Evolutionary conservation across 1,139 yeast species (phyloP), one percentile per base, ranked within the genome.

Genomic region (Lizanozyma gosingica): DNA sequence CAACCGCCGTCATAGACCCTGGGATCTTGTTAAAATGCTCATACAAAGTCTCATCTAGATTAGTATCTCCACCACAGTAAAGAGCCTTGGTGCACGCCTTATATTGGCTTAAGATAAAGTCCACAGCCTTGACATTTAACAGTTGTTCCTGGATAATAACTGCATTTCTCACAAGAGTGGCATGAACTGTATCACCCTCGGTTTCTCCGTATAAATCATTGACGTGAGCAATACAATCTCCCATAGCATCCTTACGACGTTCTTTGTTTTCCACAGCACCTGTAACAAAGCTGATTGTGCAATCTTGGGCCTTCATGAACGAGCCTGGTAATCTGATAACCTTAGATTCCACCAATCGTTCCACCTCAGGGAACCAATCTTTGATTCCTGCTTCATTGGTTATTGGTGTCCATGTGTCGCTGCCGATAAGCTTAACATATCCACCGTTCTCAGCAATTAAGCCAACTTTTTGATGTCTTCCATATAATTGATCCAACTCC

Each of bases 361-460:
- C 61, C 9, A 81, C 78, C 40, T 75, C 72, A 2, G 73, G 70
- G 59, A 83, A 78, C 86, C 95, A 86, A 8, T 61, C 59, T 33
- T 64, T 57, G 46, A 71, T 61, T 41, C 73, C 76, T 2, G 59
- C 56, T 42, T 73, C 73, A 42, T 79, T 78, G 17, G 76, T 76
- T 36, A 85, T 65, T 2, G 84, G 71, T 33, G 76, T 62, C 97
- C 97, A 90, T 14, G 65, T 63, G 18, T 67, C 65, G 9, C 67
- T 59, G 2, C 72, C 72, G 27, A 77, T 70, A 18, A 82, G 54
- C 53, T 75, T 79, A 27, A 83, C 73, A 48, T 67, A 80, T 2
- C 88, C 94, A 34, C 97, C 97, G 55, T 83, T 81, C 58, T 90
- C 97, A 1, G 96, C 95, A 48, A 90, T 79, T 40, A 90, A 65